Evolutionary conservation across 2,329 filamentous ascomycete species (phyloP), one percentile per base, ranked within the genome.

Genomic region (Trichoderma guizhouense): DNA sequence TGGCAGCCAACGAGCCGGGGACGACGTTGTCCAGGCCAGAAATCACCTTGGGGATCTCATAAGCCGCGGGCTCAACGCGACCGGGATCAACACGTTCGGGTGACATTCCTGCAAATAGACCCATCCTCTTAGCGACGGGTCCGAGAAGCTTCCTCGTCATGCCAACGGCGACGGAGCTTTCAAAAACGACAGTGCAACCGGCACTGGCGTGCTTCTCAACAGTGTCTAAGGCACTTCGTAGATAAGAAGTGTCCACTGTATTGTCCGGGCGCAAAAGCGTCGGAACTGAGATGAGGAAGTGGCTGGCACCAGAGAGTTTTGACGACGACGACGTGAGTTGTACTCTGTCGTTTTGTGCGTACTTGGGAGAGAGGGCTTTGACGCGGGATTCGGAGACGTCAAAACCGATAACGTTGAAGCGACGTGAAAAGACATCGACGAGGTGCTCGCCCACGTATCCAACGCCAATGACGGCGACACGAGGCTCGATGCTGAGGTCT

Each of bases 21-120:
- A 81, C 80, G 8, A 84, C 71, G 67, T 85, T 82, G 65, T 86
- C 84, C 1, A 88, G 81, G 0, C 86, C 87, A 0, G 86, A 88
- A 9, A 88, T 79, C 30, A 89, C 79, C 76, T 88, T 88, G 4
- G 87, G 86, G 26, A 88, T 88, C 15, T 79, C 78, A 15, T 80
- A 74, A 1, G 82, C 77, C 0, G 84, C 77, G 0, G 84, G 82
- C 11, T 80, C 78, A 2, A 78, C 75, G 3, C 86, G 83, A 7
- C 86, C 86, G 0, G 86, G 86, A 57, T 88, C 86, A n/a, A 87
- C 84, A 11, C 86, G 81, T 79, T 86, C 84, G 5, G 85, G 85
- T 1, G 85, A 86, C 85, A 87, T 87, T 69, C 85, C 85, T 1
- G 81, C 84, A 36, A 81, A 82, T 74, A 86, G 83, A 6, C 83